These are phyloP conservation scores for Meyerozyma sp. DNA, from an alignment of 1,139 yeast species.

Conservation along the genomic window DNA sequence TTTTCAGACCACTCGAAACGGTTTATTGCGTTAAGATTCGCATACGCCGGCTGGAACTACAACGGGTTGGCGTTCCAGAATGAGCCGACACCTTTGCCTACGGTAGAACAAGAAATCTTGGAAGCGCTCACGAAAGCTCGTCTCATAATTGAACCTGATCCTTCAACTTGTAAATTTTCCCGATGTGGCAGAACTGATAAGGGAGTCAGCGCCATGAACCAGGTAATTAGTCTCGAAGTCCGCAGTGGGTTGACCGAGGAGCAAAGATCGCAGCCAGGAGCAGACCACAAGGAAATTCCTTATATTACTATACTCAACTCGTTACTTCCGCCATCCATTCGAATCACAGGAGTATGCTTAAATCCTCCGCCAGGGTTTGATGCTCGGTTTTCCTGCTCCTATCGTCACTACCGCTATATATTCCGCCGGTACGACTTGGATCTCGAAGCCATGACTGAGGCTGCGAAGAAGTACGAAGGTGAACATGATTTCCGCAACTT, in stretches of 20 bases:
- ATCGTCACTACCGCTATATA: slow-evolving; percentile 80
- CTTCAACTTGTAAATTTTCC: slow-evolving; percentile 65
- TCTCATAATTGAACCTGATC: slow-evolving; percentile 57
- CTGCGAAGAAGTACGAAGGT: slow-evolving; percentile 64
- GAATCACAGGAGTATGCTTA: slow-evolving; percentile 76
- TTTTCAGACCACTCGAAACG: slow-evolving; percentile 64
- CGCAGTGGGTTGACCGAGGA: slow-evolving; percentile 57
- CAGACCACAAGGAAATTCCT: slow-evolving; percentile 67
- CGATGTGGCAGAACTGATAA: slow-evolving; percentile 96
- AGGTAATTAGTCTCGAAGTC: slow-evolving; percentile 76
- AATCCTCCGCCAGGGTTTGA: slow-evolving; percentile 81
- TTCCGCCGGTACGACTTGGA: slow-evolving; percentile 57
- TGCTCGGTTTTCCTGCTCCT: slow-evolving; percentile 85
- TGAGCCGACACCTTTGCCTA: slow-evolving; percentile 72
- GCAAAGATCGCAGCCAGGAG: slow-evolving; percentile 52
- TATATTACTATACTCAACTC: slow-evolving; percentile 73
- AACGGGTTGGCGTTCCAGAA: slow-evolving; percentile 84
- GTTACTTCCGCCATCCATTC: slow-evolving; percentile 72
- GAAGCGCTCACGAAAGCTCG: slow-evolving; percentile 66
- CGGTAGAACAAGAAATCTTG: slow-evolving; percentile 76
- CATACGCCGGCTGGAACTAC: slow-evolving; percentile 91
- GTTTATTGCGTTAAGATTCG: slow-evolving; percentile 72
- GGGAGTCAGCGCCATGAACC: slow-evolving; percentile 96
- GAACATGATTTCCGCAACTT: slow-evolving; percentile 90
- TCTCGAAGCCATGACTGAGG: slow-evolving; percentile 60